A percentile compares a stretch with the other conserved stretches of the same genome.
These are phyloP conservation scores for Beauveria sp. DNA, from an alignment of 2,329 filamentous ascomycete genomes.

Conservation along the genomic window DNA sequence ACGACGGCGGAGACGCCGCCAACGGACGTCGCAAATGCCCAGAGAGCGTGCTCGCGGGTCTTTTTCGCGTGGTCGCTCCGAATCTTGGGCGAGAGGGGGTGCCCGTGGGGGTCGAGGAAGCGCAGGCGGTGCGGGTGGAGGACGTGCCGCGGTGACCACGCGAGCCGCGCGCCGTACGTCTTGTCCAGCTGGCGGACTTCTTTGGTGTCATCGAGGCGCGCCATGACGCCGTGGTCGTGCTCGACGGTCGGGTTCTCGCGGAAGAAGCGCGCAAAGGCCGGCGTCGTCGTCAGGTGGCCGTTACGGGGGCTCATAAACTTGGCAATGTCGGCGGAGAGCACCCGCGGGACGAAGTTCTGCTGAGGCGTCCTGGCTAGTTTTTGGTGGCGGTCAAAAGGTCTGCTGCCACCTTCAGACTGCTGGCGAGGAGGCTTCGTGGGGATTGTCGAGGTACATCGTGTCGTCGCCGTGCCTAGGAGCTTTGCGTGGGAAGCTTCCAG, in stretches of 20 bases:
- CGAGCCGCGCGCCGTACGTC: slow-evolving; percentile 19
- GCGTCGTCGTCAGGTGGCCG: slow-evolving; percentile 7
- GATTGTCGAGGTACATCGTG: not conserved
- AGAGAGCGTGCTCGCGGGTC: slow-evolving; percentile 22
- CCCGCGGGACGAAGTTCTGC: not conserved
- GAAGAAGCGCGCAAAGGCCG: slow-evolving; percentile 16
- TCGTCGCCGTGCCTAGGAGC: not conserved
- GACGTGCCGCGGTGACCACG: slow-evolving; percentile 22
- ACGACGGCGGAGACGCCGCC: slow-evolving; percentile 18
- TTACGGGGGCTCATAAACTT: not conserved
- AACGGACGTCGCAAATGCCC: slow-evolving; percentile 21
- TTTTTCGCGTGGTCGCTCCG: slow-evolving; percentile 22
- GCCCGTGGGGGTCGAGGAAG: slow-evolving; percentile 25
- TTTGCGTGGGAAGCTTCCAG: not conserved
- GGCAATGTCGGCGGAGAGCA: not conserved
- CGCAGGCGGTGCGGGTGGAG: slow-evolving; percentile 26
- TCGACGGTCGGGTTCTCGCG: slow-evolving; percentile 9
- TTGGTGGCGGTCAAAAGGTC: not conserved
- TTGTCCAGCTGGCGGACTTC: slow-evolving; percentile 13
- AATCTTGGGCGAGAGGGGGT: slow-evolving; percentile 23
- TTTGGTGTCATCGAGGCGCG: not conserved
- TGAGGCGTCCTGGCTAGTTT: not conserved
- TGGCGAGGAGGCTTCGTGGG: not conserved
- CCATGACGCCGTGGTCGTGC: slow-evolving; percentile 9
- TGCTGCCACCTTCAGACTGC: not conserved